Evolutionary conservation across 177 flowering plant species (phyloP), one percentile per base, ranked within the genome.

Genomic region (Vitis hybrid): DNA sequence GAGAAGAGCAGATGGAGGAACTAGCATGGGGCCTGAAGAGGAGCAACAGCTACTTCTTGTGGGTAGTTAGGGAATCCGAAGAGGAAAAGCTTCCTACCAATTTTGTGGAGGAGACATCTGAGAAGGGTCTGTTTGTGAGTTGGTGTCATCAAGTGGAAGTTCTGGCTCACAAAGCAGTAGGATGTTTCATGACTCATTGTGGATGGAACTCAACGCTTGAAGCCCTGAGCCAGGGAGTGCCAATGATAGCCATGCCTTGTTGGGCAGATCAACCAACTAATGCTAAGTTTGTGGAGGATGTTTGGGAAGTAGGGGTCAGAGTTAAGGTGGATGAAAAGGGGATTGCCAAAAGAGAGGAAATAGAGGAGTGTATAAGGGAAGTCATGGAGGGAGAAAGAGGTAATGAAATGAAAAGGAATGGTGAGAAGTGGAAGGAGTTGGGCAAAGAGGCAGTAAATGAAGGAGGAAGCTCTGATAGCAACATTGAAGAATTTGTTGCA

Each of bases 171-270:
- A 17, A 62, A 51, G 70, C 88, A 0, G 67, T 80, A 1, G 90
- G 88, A 0, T 86, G 89, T 62, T 84, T 86, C 73, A 1, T 86
- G 49, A 77, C 86, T 1, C 89, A 86, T 21, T 78, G 84, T 48
- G 93, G 93, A 3, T 88, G 91, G 90, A 91, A 89, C 75, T 91
- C 96, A 11, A 84, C 84, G 1, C 56, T 84, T 7, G 96, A 91
- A 74, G 89, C 85, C 3, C 49, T 91, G 72, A 76, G 89, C 67
- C 64, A 85, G 66, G 92, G 94, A 2, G 88, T 89, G 55, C 94
- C 97, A 1, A 69, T 91, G 81, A 84, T 89, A 58, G 86, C 74
- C 1, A 68, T 91, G 75, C 89, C 94, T 0, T 87, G 80, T 65
- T 84, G 86, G 88, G 49, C 81, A 0, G 93, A 91, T 61, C 97